Percentiles rank a stretch among this genome's conserved stretches.
phyloP scores from a whole-genome alignment of 805 yeast genomes.

The Kuraishia piskuri region DNA sequence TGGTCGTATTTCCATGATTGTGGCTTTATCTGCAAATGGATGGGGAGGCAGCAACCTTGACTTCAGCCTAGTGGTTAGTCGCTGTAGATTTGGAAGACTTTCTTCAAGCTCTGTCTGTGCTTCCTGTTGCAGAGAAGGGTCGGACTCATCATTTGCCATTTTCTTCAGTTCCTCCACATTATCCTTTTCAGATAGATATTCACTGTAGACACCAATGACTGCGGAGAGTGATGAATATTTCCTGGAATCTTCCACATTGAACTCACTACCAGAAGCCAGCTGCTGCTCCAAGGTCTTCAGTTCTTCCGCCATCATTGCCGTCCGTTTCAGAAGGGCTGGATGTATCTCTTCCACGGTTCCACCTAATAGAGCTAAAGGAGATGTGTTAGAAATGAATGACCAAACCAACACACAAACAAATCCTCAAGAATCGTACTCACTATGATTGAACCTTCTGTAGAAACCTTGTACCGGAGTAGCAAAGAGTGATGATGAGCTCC shows the following conservation, averaged over 20 bases:
- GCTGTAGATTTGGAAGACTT: conserved; percentile 33
- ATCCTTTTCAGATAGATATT: conserved; percentile 23
- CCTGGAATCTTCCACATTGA: conserved; percentile 40
- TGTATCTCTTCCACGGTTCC: conserved; percentile 23
- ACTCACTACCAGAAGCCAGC: conserved; percentile 32
- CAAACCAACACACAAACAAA: too few species aligned
- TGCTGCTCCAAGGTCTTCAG: conserved; percentile 29
- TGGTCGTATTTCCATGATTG: conserved; percentile 81
- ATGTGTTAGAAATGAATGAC: too few species aligned
- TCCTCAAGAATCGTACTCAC: too few species aligned
- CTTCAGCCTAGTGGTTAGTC: conserved; percentile 38
- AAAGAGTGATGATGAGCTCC: too few species aligned
- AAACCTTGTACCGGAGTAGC: too few species aligned
- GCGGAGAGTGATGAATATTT: conserved; percentile 35
- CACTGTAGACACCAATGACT: conserved; percentile 31
- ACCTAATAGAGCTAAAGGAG: neutral
- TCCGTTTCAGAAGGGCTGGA: conserved; percentile 41
- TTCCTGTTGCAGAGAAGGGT: conserved; percentile 38
- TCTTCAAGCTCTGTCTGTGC: conserved; percentile 53
- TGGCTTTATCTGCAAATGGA: conserved; percentile 66
- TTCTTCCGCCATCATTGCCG: conserved; percentile 32
- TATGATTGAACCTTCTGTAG: too few species aligned
- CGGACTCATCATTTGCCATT: conserved; percentile 31
- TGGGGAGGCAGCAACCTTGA: conserved; percentile 64
- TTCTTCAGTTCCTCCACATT: conserved; percentile 25